Conservation (phyloP, 805 yeast species). For the Suhomyces sp. region DNA sequence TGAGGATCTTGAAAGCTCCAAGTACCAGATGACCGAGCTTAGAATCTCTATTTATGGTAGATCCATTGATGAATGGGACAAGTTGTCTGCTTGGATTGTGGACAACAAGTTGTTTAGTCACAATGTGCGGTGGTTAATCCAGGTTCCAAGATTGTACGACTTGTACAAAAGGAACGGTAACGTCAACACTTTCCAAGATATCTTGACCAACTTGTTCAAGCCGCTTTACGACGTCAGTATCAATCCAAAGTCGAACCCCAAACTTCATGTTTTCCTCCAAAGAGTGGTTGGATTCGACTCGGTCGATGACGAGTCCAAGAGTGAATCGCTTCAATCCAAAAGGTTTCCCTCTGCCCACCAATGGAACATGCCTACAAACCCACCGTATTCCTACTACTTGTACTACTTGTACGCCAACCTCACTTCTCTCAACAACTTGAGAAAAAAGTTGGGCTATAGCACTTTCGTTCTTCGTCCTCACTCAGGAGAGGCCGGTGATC, state of each 20-base stretch:
- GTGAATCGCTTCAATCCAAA: slow-evolving; percentile 69
- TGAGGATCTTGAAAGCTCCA: slow-evolving; percentile 89
- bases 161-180: slow-evolving; percentile 75
- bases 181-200: slow-evolving; percentile 69
- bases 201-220: slow-evolving; percentile 72
- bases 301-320: slow-evolving; percentile 96
- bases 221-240: slow-evolving; percentile 89
- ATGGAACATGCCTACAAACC: slow-evolving; percentile 79
- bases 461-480: slow-evolving; percentile 96
- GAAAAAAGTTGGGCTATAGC: slow-evolving; percentile 71
- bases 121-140: slow-evolving; percentile 95
- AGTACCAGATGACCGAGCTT: slow-evolving; percentile 96
- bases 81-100: slow-evolving; percentile 89
- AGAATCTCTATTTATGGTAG: slow-evolving; percentile 95
- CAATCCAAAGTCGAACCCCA: slow-evolving; percentile 87
- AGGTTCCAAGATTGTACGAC: slow-evolving; percentile 91
- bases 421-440: slow-evolving; percentile 81
- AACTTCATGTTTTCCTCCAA: slow-evolving; percentile 80
- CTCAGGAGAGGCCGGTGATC: slow-evolving; percentile 99
- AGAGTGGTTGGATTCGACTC: slow-evolving; percentile 97
- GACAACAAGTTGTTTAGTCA: slow-evolving; percentile 89
- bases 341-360: slow-evolving; percentile 82
- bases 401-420: slow-evolving; percentile 87
- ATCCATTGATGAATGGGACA: slow-evolving; percentile 89
- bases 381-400: slow-evolving; percentile 95